Conservation (phyloP, 192 early-diverging fungal species). For the Coemansia sp. region DNA sequence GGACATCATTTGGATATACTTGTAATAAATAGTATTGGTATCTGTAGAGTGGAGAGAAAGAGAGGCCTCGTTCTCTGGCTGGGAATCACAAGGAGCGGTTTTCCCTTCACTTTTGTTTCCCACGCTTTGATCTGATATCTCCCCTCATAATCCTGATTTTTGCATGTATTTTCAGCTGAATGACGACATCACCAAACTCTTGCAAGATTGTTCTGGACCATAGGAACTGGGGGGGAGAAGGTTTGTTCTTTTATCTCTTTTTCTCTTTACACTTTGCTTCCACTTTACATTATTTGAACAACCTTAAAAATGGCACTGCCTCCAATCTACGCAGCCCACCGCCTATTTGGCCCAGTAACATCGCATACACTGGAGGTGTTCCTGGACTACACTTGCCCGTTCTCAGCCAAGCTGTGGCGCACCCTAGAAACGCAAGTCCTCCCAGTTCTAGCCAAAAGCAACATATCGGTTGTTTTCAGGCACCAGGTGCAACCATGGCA, state of each 20-base stretch:
- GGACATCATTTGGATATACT: conserved; percentile 1
- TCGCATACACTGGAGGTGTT: conserved; percentile 48
- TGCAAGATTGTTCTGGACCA: not conserved
- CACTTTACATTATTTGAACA: not conserved
- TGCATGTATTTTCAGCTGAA: not conserved
- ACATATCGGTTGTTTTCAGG: conserved; percentile 68
- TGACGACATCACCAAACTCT: not conserved
- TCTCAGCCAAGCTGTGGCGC: conserved; percentile 64
- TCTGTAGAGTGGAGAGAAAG: not conserved
- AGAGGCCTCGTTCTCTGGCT: no score
- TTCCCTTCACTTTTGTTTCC: no score
- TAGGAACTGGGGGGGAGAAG: no score
- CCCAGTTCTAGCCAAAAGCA: conserved; percentile 49
- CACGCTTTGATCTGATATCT: conserved; percentile 1
- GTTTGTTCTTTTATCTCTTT: not conserved
- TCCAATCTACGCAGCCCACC: conserved; percentile 35
- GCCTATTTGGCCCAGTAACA: conserved; percentile 2
- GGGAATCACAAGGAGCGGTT: no score
- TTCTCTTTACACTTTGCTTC: not conserved
- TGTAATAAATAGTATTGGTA: not conserved
- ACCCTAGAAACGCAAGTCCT: conserved; percentile 56
- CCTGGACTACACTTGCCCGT: conserved; percentile 60
- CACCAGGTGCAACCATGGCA: conserved; percentile 90
- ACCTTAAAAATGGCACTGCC: conserved; percentile 20
- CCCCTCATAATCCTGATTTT: not conserved